Conservation (phyloP, 768 basidiomycete species). For the Suillus occidentalis region DNA sequence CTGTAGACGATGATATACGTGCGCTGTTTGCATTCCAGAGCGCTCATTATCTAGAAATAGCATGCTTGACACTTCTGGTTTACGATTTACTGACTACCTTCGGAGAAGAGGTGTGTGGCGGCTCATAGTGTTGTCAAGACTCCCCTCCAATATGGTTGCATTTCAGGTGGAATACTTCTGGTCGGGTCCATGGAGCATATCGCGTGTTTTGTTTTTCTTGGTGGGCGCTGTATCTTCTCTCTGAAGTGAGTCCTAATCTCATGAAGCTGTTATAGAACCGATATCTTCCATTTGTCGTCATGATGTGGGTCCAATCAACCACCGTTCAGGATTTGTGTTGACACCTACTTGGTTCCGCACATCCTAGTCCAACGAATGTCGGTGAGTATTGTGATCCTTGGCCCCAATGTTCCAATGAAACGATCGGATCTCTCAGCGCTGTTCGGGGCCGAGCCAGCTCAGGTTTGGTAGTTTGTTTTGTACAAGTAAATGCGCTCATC, state of each 20-base stretch:
- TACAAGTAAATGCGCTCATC: not conserved
- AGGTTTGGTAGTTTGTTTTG: not conserved
- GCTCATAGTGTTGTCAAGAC: not conserved
- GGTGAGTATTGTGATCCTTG: not conserved
- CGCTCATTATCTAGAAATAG: conserved; percentile 11
- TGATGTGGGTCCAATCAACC: conserved; percentile 5
- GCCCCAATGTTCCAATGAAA: not conserved
- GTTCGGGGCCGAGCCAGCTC: conserved; percentile 1
- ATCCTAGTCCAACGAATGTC: conserved; percentile 1
- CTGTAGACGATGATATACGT: not conserved
- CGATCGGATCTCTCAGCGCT: not conserved
- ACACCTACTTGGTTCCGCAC: not conserved
- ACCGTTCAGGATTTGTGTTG: not conserved
- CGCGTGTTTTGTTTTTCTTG: conserved; percentile 10
- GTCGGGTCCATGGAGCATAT: conserved; percentile 11
- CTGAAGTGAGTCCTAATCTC: not conserved
- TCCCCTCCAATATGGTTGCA: not conserved
- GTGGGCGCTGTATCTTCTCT: conserved; percentile 1
- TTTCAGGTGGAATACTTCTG: conserved; percentile 12
- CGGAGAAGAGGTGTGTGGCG: conserved; percentile 8
- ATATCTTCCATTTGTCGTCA: conserved; percentile 8
- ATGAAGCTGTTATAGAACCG: conserved; percentile 7
- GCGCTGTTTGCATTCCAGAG: not conserved
- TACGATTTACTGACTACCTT: conserved; percentile 12
- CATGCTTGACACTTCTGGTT: conserved; percentile 11